Evolutionary conservation across 495 filamentous ascomycete species (phyloP).

Genomic region (Penicillium salamii): DNA sequence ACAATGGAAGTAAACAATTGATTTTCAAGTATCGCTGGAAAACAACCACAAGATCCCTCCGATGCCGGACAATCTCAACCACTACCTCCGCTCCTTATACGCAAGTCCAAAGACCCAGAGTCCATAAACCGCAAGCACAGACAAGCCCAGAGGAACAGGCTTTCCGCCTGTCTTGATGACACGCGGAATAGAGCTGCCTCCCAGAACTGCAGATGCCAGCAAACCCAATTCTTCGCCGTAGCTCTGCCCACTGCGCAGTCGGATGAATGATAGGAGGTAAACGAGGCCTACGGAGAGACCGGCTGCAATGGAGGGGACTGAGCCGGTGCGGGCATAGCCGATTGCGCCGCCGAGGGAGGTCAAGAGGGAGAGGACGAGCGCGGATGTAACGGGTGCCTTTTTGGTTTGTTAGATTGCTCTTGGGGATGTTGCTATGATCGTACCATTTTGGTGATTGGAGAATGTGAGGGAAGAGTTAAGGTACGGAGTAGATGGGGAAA

Average conservation of each 20-base stretch:
- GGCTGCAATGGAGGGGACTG: conserved; percentile 79
- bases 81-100: conserved; percentile 23
- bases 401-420: conserved; percentile 2
- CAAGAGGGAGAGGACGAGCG: conserved; percentile 74
- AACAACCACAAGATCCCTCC: neutral
- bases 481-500: neutral
- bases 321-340: conserved; percentile 80
- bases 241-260: conserved; percentile 47
- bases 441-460: conserved; percentile 1
- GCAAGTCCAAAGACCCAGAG: conserved; percentile 66
- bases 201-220: conserved; percentile 77
- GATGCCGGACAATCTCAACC: neutral
- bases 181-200: conserved; percentile 76
- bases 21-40: neutral
- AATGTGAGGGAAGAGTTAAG: neutral
- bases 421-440: conserved; percentile 6
- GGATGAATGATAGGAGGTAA: conserved; percentile 46
- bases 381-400: conserved; percentile 36
- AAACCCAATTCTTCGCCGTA: conserved; percentile 75
- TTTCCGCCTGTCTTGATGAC: conserved; percentile 72
- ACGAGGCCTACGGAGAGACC: conserved; percentile 74
- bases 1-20: too few species aligned
- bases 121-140: conserved; percentile 61
- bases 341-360: conserved; percentile 84
- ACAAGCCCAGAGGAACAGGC: conserved; percentile 72